These are phyloP conservation scores for Cucurbita argyrosperma DNA, from an alignment of 306 rosid genomes.

Conservation along the genomic window DNA sequence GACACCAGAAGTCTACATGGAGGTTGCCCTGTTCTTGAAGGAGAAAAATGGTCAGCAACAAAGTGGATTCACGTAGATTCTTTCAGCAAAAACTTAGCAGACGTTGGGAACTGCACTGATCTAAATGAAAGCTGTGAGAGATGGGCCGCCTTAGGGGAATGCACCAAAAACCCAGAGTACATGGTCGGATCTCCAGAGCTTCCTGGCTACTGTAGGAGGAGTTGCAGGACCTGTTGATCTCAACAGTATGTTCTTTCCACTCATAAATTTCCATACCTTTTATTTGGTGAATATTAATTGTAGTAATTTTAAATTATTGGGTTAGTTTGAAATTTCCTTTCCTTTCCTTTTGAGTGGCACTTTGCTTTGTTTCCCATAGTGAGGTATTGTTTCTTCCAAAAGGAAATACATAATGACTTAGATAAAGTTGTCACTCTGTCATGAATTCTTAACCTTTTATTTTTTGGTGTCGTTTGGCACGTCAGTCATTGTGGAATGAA, in stretches of 20 bases:
- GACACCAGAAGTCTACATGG: conserved; percentile 77
- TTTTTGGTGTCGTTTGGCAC: background rate
- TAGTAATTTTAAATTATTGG: background rate
- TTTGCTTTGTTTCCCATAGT: background rate
- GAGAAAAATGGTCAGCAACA: conserved; percentile 99
- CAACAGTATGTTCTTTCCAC: background rate
- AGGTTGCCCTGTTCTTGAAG: conserved; percentile 90
- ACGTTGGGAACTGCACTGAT: conserved; percentile 55
- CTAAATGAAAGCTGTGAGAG: conserved; percentile 58
- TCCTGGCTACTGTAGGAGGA: conserved; percentile 80
- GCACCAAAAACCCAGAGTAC: conserved; percentile 69
- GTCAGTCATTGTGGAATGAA: background rate
- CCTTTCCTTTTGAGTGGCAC: background rate
- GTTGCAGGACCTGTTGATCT: conserved; percentile 60
- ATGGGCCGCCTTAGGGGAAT: conserved; percentile 96
- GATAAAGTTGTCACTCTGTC: background rate
- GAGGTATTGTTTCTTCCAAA: background rate
- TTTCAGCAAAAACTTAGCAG: conserved; percentile 48
- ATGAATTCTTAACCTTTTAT: background rate
- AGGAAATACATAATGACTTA: background rate
- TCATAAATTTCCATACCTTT: background rate
- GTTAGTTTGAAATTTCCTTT: background rate
- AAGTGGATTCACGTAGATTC: conserved; percentile 96
- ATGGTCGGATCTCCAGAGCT: conserved; percentile 78
- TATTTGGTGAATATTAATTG: background rate